phyloP scores from a whole-genome alignment of 176 grass and related monocot genomes.

The Saccharum spontaneum region DNA sequence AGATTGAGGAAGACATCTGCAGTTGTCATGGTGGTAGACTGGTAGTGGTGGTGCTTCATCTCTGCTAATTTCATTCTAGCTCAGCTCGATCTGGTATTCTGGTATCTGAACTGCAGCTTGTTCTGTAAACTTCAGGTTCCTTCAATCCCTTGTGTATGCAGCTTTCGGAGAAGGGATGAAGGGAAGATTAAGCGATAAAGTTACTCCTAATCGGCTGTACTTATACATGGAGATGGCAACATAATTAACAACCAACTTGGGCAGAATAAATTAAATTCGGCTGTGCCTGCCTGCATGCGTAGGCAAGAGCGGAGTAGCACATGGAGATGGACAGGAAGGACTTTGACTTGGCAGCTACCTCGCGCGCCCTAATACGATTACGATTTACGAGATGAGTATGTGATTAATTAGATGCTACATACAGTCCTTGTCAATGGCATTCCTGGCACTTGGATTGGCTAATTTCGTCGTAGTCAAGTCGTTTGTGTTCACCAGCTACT shows the following conservation, averaged over 20 bases:
- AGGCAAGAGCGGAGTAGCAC: not conserved
- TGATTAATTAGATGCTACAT: not conserved
- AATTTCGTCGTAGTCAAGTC: not conserved
- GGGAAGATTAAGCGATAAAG: not conserved
- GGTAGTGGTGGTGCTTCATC: not conserved
- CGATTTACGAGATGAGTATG: not conserved
- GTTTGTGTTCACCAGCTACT: constrained; percentile 2
- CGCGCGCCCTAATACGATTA: not conserved
- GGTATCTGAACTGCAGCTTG: not conserved
- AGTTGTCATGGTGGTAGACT: not conserved
- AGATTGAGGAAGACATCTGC: no score
- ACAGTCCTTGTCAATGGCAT: not conserved
- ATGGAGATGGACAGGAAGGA: not conserved
- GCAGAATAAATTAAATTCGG: not conserved
- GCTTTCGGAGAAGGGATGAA: not conserved
- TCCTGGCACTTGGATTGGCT: not conserved
- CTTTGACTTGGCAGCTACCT: not conserved
- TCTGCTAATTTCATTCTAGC: not conserved
- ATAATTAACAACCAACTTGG: not conserved
- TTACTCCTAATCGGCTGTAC: not conserved
- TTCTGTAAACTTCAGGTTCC: not conserved
- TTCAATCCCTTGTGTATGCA: not conserved
- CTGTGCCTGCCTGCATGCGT: constrained; percentile 11
- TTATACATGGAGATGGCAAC: not conserved
- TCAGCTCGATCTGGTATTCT: not conserved